phyloP scores from a whole-genome alignment of 2,329 filamentous ascomycete genomes.

The Verticillium tricorpus region DNA sequence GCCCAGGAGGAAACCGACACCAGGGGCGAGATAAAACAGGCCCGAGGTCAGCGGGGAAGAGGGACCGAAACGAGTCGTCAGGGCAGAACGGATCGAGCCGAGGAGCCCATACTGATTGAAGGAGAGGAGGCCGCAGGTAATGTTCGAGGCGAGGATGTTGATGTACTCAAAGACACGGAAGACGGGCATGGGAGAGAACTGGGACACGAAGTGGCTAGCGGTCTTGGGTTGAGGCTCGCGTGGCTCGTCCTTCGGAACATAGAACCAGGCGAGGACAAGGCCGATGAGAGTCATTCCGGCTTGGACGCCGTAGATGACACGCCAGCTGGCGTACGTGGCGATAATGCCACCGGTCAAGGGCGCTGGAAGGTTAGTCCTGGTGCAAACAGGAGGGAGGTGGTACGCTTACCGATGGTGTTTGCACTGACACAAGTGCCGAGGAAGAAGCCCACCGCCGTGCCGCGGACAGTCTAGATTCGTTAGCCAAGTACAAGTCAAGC shows the following conservation, averaged over 20 bases:
- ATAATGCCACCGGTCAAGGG: constrained; percentile 58
- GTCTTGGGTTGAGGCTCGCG: neutral
- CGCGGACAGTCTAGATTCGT: constrained; percentile 7
- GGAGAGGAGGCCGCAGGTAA: constrained; percentile 9
- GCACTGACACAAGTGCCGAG: constrained; percentile 12
- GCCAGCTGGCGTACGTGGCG: constrained; percentile 69
- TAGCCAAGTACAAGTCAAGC: neutral
- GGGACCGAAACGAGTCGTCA: constrained; percentile 66
- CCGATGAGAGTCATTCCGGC: constrained; percentile 50
- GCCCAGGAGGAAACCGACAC: constrained; percentile 59
- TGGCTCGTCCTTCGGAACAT: constrained; percentile 61
- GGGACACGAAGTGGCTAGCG: neutral
- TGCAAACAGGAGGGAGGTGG: neutral
- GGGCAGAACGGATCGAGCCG: constrained; percentile 60
- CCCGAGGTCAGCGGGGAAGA: constrained; percentile 57
- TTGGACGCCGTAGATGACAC: constrained; percentile 74
- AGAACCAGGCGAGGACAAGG: constrained; percentile 54
- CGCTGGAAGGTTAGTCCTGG: neutral
- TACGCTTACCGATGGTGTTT: constrained; percentile 7
- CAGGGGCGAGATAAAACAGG: constrained; percentile 66
- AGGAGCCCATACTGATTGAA: constrained; percentile 46
- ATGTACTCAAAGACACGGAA: neutral
- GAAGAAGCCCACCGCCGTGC: constrained; percentile 12
- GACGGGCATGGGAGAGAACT: constrained; percentile 1
- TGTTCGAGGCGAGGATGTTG: constrained; percentile 6